A percentile compares a stretch with the other conserved stretches of the same genome.
Conservation (phyloP, 2,329 filamentous ascomycete species). For the Grosmannia huntii region DNA sequence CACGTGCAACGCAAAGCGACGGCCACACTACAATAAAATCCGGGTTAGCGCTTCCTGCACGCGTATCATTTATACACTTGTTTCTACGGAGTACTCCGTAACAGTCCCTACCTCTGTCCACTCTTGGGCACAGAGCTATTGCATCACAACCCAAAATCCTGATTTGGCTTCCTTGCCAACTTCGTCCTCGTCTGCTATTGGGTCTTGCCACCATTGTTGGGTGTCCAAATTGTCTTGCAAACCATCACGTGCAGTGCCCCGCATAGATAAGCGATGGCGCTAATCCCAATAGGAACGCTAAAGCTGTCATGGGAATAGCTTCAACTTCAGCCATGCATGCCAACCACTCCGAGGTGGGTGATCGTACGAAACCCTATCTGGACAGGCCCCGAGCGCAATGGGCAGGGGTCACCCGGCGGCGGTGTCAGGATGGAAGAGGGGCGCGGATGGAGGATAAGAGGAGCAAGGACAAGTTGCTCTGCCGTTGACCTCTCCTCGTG, state of each 20-base stretch:
- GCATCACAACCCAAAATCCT: not conserved
- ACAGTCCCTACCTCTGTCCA: too few species aligned
- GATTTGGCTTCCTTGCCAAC: too few species aligned
- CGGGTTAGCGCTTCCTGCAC: not conserved
- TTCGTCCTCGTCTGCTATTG: too few species aligned
- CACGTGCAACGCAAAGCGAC: too few species aligned
- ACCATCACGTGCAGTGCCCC: not conserved
- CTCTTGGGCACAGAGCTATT: too few species aligned
- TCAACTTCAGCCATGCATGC: not conserved
- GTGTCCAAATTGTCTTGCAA: not conserved
- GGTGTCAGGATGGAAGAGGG: not conserved
- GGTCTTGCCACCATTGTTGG: too few species aligned
- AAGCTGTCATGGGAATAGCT: not conserved
- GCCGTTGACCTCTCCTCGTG: too few species aligned
- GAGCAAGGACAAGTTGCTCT: not conserved
- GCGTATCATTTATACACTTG: not conserved
- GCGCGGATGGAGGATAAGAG: not conserved
- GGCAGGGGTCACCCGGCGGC: too few species aligned
- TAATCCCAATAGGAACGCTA: conserved; percentile 1
- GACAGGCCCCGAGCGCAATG: not conserved
- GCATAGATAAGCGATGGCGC: conserved; percentile 2
- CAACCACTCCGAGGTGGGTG: not conserved
- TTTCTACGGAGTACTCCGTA: not conserved
- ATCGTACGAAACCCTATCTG: not conserved
- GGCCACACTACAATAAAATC: not conserved